A percentile compares a stretch with the other conserved stretches of the same genome.
Conservation (phyloP, 495 filamentous ascomycete species). For the Penicillium parvum region DNA sequence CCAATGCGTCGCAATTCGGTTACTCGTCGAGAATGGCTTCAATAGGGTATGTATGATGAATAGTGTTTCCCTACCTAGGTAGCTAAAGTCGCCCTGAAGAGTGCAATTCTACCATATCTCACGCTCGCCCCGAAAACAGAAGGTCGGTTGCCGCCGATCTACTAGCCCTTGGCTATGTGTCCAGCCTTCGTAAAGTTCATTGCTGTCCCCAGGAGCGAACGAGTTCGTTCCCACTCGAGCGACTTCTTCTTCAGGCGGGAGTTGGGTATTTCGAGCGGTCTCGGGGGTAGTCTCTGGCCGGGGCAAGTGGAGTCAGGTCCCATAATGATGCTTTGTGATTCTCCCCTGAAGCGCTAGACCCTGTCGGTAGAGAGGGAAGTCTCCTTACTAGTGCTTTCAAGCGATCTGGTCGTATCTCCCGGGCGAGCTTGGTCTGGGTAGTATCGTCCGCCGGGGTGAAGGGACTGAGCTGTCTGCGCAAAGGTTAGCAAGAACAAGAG, state of each 20-base stretch:
- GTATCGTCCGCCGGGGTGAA: slow-evolving; percentile 48
- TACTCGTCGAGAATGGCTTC: too few species aligned
- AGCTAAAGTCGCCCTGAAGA: too few species aligned
- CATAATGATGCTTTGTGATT: slow-evolving; percentile 2
- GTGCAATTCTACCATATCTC: slow-evolving; percentile 4
- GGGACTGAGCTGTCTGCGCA: slow-evolving; percentile 40
- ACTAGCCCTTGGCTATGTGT: slow-evolving; percentile 17
- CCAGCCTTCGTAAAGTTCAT: slow-evolving; percentile 23
- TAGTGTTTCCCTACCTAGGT: too few species aligned
- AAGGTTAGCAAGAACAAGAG: slow-evolving; percentile 37
- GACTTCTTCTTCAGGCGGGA: slow-evolving; percentile 13
- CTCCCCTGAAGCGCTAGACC: slow-evolving; percentile 6
- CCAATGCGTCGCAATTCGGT: too few species aligned
- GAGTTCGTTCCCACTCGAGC: slow-evolving; percentile 12
- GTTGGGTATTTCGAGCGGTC: slow-evolving; percentile 1
- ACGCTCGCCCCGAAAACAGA: slow-evolving; percentile 17
- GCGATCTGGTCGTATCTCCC: slow-evolving; percentile 1
- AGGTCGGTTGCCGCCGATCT: slow-evolving; percentile 17
- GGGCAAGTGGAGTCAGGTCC: slow-evolving; percentile 14
- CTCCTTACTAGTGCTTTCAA: slow-evolving; percentile 20
- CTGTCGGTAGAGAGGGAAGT: slow-evolving; percentile 6
- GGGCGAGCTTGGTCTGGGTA: slow-evolving; percentile 35
- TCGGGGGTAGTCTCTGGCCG: slow-evolving; percentile 8
- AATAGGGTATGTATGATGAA: too few species aligned
- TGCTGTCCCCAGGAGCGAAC: slow-evolving; percentile 13